A percentile compares a stretch with the other conserved stretches of the same genome.
Evolutionary conservation across 2,329 filamentous ascomycete genomes (phyloP).

Genomic region (Immersiporthe knoxdaviesiana): DNA sequence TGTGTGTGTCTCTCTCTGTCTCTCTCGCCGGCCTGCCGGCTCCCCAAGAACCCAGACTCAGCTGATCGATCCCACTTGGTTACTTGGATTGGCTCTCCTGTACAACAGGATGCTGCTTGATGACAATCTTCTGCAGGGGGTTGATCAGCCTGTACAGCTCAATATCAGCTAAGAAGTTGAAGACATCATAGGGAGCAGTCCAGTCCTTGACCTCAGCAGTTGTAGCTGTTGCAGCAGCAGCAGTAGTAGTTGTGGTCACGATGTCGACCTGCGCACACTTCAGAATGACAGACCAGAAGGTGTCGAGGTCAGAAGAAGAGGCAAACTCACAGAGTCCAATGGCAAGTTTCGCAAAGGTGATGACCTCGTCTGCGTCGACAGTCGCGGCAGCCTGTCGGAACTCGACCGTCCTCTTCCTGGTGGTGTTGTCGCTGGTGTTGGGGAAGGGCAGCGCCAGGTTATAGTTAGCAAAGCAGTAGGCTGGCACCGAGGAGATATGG

Average conservation of each 20-base stretch:
- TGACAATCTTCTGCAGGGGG: neutral
- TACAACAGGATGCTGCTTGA: neutral
- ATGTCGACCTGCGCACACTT: slow-evolving; percentile 7
- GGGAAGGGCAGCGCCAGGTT: too few relatives aligned
- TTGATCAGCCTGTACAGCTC: neutral
- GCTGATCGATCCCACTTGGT: too few relatives aligned
- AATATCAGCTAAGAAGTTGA: neutral
- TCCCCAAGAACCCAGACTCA: neutral
- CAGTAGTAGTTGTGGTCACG: too few relatives aligned
- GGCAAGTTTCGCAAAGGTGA: neutral
- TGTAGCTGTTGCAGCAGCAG: too few relatives aligned
- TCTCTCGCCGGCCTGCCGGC: neutral
- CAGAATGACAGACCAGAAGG: neutral
- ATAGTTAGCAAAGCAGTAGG: slow-evolving; percentile 8
- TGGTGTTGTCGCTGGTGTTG: neutral
- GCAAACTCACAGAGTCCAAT: slow-evolving; percentile 8
- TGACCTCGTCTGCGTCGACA: neutral
- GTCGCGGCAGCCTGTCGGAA: slow-evolving; percentile 11
- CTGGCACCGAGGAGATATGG: neutral
- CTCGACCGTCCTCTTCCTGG: neutral
- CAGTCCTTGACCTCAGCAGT: neutral
- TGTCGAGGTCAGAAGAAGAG: neutral
- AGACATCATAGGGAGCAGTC: neutral
- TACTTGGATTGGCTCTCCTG: neutral
- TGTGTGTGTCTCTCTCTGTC: too few relatives aligned